These are phyloP conservation scores for Amoeboaphelidium occidentale DNA, from an alignment of 371 early-diverging fungal genomes.

Conservation along the genomic window DNA sequence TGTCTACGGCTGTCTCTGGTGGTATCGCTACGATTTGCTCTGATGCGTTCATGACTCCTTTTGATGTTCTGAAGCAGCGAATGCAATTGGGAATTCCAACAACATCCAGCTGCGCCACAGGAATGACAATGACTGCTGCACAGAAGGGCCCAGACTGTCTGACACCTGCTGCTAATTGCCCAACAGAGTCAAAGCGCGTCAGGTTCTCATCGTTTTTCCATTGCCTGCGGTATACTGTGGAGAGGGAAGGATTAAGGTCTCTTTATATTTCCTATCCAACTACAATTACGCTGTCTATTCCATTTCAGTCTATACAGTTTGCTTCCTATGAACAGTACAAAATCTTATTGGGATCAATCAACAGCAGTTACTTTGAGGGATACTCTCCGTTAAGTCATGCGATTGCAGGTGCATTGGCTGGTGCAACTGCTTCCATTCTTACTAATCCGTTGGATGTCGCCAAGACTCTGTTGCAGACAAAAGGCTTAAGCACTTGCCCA, in stretches of 20 bases:
- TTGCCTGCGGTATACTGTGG: conserved; percentile 32
- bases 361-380: conserved; percentile 7
- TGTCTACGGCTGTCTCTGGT: neutral
- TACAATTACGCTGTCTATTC: conserved; percentile 64
- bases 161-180: no score
- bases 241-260: conserved; percentile 47
- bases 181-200: no score
- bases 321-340: conserved; percentile 60
- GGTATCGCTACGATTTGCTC: neutral
- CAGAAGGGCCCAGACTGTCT: no score
- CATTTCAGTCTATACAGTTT: conserved; percentile 75
- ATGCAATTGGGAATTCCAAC: conserved; percentile 36
- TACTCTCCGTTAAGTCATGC: conserved; percentile 71
- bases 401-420: conserved; percentile 65
- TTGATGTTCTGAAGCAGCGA: conserved; percentile 63
- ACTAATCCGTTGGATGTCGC: conserved; percentile 83
- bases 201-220: conserved; percentile 1
- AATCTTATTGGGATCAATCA: conserved; percentile 38
- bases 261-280: conserved; percentile 81
- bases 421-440: conserved; percentile 61
- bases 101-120: neutral
- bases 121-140: no score
- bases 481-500: conserved; percentile 40
- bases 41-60: conserved; percentile 2
- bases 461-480: conserved; percentile 76